Evolutionary conservation across 2,329 filamentous ascomycete species (phyloP).

Genomic region (Fusarium drepaniforme): DNA sequence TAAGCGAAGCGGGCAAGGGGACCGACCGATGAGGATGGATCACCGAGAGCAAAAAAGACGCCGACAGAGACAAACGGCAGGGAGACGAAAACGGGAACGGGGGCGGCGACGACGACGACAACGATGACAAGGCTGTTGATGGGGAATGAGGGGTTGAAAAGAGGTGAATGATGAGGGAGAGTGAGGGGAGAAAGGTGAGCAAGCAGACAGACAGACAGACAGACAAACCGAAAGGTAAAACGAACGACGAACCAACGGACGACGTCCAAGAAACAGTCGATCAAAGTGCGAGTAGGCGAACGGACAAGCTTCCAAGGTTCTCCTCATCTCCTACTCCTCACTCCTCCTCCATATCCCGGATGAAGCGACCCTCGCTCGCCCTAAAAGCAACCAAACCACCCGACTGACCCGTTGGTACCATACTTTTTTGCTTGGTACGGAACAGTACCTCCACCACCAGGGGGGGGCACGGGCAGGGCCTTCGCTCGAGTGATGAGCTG

Average conservation of each 20-base stretch:
- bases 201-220: not conserved
- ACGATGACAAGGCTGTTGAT: not conserved
- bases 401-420: slow-evolving; percentile 14
- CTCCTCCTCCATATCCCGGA: not conserved
- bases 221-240: slow-evolving; percentile 1
- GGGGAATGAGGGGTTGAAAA: not conserved
- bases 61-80: slow-evolving; percentile 13
- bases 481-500: slow-evolving; percentile 9
- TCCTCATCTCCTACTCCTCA: not conserved
- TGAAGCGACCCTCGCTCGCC: slow-evolving; percentile 2
- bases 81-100: not conserved
- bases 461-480: not conserved
- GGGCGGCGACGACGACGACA: not conserved
- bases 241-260: not conserved
- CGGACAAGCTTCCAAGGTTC: slow-evolving; percentile 9
- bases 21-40: slow-evolving; percentile 19
- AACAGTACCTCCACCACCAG: slow-evolving; percentile 23
- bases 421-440: slow-evolving; percentile 1
- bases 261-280: not conserved
- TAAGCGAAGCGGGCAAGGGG: slow-evolving; percentile 19
- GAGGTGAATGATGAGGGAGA: not conserved
- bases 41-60: slow-evolving; percentile 12
- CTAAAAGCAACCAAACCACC: slow-evolving; percentile 20
- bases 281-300: not conserved
- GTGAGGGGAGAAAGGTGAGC: not conserved